Evolutionary conservation across 2,329 filamentous ascomycete genomes (phyloP).

Genomic region (Sporothrix schenckii): DNA sequence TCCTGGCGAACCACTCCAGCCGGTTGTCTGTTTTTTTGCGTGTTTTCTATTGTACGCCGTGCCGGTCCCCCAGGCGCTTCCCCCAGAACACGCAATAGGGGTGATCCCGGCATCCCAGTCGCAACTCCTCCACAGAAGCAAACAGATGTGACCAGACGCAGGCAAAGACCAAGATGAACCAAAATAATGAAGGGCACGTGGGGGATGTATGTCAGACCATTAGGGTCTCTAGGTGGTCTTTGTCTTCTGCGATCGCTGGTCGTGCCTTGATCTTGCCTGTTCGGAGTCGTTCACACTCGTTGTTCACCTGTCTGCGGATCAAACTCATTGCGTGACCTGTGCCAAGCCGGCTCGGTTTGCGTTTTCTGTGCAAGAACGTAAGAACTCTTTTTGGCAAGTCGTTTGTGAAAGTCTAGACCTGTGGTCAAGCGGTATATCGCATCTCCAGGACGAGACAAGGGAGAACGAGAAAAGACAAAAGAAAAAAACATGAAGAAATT

Average conservation of each 20-base stretch:
- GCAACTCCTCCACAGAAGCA: constrained; percentile 27
- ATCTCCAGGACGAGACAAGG: background rate
- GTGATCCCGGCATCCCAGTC: constrained; percentile 26
- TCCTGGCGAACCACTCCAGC: constrained; percentile 17
- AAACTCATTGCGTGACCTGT: constrained; percentile 24
- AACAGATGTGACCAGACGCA: background rate
- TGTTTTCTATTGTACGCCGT: background rate
- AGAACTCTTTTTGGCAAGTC: constrained; percentile 8
- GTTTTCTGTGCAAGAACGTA: background rate
- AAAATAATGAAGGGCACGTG: background rate
- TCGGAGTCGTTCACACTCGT: background rate
- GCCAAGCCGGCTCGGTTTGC: constrained; percentile 21
- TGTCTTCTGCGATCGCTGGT: constrained; percentile 6
- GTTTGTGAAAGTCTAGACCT: background rate
- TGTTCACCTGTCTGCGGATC: constrained; percentile 2
- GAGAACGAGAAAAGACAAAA: background rate
- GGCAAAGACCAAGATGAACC: background rate
- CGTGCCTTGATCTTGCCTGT: background rate
- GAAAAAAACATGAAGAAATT: no score
- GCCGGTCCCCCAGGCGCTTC: constrained; percentile 1
- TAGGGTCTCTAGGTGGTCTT: background rate
- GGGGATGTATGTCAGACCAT: constrained; percentile 11
- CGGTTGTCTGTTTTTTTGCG: background rate
- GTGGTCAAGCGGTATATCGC: background rate
- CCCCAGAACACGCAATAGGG: constrained; percentile 28